A percentile compares a stretch with the other conserved stretches of the same genome.
Conservation (phyloP, 495 filamentous ascomycete species). For the Aspergillus cavernicola region DNA sequence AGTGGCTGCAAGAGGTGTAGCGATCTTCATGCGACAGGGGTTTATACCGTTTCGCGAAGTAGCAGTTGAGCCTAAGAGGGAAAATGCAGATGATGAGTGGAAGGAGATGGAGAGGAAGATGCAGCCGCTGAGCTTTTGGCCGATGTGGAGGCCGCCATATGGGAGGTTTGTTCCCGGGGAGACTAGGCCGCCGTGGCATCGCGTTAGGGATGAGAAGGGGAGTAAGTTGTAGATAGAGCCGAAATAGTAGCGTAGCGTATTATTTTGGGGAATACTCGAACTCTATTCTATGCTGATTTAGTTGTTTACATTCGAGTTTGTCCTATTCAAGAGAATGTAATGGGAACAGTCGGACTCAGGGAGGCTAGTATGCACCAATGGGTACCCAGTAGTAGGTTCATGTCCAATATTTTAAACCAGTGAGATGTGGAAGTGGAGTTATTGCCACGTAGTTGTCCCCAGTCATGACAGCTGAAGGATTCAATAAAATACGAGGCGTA, state of each 20-base stretch:
- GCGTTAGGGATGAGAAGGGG: background rate
- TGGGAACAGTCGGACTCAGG: too few species aligned
- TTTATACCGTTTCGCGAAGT: background rate
- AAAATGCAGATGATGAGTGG: background rate
- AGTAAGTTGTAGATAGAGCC: background rate
- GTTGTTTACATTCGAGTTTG: too few species aligned
- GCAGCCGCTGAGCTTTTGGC: slow-evolving; percentile 5
- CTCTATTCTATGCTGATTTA: too few species aligned
- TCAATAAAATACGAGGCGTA: too few species aligned
- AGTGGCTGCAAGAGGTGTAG: background rate
- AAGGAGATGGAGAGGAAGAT: slow-evolving; percentile 5
- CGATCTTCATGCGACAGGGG: slow-evolving; percentile 1
- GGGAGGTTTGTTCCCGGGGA: background rate
- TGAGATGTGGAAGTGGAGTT: too few species aligned
- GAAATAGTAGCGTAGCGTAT: background rate
- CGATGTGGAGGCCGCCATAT: slow-evolving; percentile 1
- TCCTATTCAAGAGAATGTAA: too few species aligned
- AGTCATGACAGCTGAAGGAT: too few species aligned
- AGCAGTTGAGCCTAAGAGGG: background rate
- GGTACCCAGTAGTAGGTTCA: too few species aligned
- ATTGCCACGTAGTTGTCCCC: too few species aligned
- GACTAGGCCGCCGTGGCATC: background rate
- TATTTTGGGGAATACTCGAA: too few species aligned
- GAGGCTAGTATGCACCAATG: too few species aligned
- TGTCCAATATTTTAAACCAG: too few species aligned